Evolutionary conservation across 768 basidiomycete species (phyloP).

Genomic region (Goffeauzyma gilvescens): DNA sequence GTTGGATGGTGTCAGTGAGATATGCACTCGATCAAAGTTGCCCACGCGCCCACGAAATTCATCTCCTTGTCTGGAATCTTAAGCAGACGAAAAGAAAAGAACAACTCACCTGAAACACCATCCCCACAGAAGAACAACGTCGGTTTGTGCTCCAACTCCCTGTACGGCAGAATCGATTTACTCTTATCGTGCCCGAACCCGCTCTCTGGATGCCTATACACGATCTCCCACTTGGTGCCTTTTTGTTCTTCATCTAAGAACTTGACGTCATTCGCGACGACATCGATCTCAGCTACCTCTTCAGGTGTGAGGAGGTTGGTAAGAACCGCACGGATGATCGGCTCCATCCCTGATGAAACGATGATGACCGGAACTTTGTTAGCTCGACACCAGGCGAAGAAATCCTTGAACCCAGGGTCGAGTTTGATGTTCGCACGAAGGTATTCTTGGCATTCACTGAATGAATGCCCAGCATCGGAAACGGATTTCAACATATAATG

Average conservation of each 20-base stretch:
- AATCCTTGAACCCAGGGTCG: slow-evolving; percentile 73
- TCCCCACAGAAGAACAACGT: slow-evolving; percentile 93
- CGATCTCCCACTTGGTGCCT: slow-evolving; percentile 49
- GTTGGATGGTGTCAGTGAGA: neutral
- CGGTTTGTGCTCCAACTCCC: slow-evolving; percentile 46
- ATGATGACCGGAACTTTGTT: slow-evolving; percentile 74
- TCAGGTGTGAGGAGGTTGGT: slow-evolving; percentile 56
- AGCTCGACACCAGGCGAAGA: slow-evolving; percentile 63
- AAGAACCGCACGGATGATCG: slow-evolving; percentile 79
- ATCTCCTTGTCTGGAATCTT: neutral
- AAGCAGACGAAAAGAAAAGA: neutral
- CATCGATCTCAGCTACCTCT: slow-evolving; percentile 58
- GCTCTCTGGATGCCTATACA: slow-evolving; percentile 74
- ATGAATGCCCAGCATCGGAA: slow-evolving; percentile 47
- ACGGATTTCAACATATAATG: slow-evolving; percentile 69
- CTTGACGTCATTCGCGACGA: slow-evolving; percentile 80
- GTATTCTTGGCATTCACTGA: slow-evolving; percentile 66
- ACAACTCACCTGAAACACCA: slow-evolving; percentile 64
- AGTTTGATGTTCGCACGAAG: slow-evolving; percentile 62
- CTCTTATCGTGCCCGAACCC: slow-evolving; percentile 92
- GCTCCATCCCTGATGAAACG: slow-evolving; percentile 92
- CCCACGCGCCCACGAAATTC: neutral
- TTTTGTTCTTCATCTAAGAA: slow-evolving; percentile 42
- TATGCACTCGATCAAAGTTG: neutral
- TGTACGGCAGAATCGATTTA: slow-evolving; percentile 78